Conservation (phyloP, 2,329 filamentous ascomycete genomes). For the Celoporthe dispersa region DNA sequence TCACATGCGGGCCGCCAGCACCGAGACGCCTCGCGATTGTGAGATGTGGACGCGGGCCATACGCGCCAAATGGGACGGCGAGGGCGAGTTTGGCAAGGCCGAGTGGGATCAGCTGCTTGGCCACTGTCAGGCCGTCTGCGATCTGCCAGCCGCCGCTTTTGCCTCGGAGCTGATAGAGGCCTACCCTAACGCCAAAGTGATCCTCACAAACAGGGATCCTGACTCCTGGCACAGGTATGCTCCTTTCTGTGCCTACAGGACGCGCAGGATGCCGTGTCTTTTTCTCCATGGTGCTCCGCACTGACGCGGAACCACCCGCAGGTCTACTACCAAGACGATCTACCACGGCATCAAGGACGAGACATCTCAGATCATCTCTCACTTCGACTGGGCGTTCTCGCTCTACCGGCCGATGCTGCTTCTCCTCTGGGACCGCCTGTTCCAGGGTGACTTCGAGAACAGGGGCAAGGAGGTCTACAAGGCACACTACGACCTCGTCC, state of each 20-base stretch:
- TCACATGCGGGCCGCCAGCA: constrained; percentile 30
- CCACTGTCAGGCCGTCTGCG: constrained; percentile 41
- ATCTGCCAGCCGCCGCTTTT: constrained; percentile 37
- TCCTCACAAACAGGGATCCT: constrained; percentile 47
- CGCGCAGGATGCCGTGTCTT: background rate
- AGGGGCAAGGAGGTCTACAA: constrained; percentile 25
- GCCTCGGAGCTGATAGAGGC: constrained; percentile 49
- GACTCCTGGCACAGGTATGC: constrained; percentile 46
- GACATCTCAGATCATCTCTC: constrained; percentile 25
- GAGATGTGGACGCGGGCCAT: constrained; percentile 34
- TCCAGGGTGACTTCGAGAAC: constrained; percentile 29
- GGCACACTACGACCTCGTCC: constrained; percentile 25
- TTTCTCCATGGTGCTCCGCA: background rate
- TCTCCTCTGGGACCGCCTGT: constrained; percentile 27
- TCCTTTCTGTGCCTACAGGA: constrained; percentile 17
- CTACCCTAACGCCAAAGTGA: constrained; percentile 54
- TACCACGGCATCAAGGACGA: constrained; percentile 26
- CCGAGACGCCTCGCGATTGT: constrained; percentile 30
- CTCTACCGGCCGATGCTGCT: constrained; percentile 29
- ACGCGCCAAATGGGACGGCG: constrained; percentile 34
- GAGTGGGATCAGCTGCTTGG: constrained; percentile 54
- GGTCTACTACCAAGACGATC: constrained; percentile 25
- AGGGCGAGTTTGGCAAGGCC: constrained; percentile 38
- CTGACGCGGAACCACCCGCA: constrained; percentile 25
- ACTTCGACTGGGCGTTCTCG: constrained; percentile 29